These are phyloP conservation scores for Nothophytophthora sp. DNA, from an alignment of 352 stramenopile genomes.

Conservation along the genomic window DNA sequence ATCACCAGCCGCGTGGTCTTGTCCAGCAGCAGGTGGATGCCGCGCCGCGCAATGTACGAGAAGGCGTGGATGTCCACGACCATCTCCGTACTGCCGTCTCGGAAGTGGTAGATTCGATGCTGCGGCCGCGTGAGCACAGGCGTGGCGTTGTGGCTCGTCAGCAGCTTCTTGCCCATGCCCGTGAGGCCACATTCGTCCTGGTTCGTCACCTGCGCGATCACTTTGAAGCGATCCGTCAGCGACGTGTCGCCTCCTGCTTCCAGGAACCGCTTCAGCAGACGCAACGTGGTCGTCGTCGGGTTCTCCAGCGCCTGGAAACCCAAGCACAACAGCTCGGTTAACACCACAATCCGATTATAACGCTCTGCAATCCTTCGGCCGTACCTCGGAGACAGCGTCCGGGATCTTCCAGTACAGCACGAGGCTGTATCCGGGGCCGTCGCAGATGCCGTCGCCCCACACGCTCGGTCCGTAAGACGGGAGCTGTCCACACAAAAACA, in stretches of 20 bases:
- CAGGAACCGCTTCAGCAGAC: slow-evolving; percentile 75
- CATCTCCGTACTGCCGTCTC: slow-evolving; percentile 65
- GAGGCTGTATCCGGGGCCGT: slow-evolving; percentile 76
- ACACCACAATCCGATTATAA: neutral
- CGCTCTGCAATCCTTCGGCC: neutral
- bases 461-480: slow-evolving; percentile 77
- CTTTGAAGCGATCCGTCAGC: slow-evolving; percentile 83
- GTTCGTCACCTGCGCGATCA: slow-evolving; percentile 86
- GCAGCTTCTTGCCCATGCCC: slow-evolving; percentile 75
- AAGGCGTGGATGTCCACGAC: slow-evolving; percentile 84
- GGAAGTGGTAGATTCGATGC: slow-evolving; percentile 83
- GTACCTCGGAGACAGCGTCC: slow-evolving; percentile 53
- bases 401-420: slow-evolving; percentile 86
- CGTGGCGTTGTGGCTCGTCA: slow-evolving; percentile 81
- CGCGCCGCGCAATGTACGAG: slow-evolving; percentile 80
- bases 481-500: slow-evolving; percentile 31
- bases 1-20: slow-evolving; percentile 83
- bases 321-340: neutral
- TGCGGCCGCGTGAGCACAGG: slow-evolving; percentile 83
- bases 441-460: slow-evolving; percentile 61
- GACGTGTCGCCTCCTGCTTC: slow-evolving; percentile 61
- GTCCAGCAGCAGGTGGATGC: slow-evolving; percentile 79
- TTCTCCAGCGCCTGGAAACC: slow-evolving; percentile 51
- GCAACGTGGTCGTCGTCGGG: slow-evolving; percentile 53
- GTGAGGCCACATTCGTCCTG: slow-evolving; percentile 81